Conservation (phyloP, 2,329 filamentous ascomycete species). For the Penicillium brevicompactum region DNA sequence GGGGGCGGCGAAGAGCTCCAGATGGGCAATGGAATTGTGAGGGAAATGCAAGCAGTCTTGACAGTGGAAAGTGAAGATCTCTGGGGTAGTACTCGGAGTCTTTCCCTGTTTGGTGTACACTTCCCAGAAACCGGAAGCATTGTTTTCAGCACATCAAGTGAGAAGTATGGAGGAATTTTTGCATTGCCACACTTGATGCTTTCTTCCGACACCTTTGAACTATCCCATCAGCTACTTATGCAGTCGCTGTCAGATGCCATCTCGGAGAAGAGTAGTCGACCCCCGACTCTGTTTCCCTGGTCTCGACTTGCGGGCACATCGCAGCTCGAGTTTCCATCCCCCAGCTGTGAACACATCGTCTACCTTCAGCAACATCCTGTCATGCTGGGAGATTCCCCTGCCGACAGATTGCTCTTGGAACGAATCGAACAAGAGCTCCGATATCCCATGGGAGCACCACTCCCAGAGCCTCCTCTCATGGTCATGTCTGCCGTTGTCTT, state of each 20-base stretch:
- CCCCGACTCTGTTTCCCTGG: conserved; percentile 69
- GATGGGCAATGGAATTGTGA: conserved; percentile 57
- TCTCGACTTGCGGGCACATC: conserved; percentile 64
- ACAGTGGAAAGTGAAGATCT: conserved; percentile 71
- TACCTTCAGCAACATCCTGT: conserved; percentile 69
- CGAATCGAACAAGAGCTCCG: conserved; percentile 62
- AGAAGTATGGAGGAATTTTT: conserved; percentile 92
- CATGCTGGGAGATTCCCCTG: conserved; percentile 29
- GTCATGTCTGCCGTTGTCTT: conserved; percentile 64
- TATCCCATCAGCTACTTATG: conserved; percentile 68
- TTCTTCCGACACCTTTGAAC: conserved; percentile 56
- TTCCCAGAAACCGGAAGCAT: conserved; percentile 79
- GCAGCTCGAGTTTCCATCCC: conserved; percentile 54
- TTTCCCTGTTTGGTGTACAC: conserved; percentile 81
- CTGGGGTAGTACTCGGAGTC: conserved; percentile 74
- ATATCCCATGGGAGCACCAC: conserved; percentile 59
- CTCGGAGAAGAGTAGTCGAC: conserved; percentile 60
- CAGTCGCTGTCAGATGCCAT: conserved; percentile 70
- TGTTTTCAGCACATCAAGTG: conserved; percentile 83
- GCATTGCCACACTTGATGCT: conserved; percentile 81
- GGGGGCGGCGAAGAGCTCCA: conserved; percentile 40
- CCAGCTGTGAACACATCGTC: conserved; percentile 86
- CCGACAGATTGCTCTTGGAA: conserved; percentile 43
- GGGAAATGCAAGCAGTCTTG: conserved; percentile 70
- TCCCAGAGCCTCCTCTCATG: conserved; percentile 54